phyloP scores from a whole-genome alignment of 2,329 filamentous ascomycete genomes.

The Fusarium circinatum region DNA sequence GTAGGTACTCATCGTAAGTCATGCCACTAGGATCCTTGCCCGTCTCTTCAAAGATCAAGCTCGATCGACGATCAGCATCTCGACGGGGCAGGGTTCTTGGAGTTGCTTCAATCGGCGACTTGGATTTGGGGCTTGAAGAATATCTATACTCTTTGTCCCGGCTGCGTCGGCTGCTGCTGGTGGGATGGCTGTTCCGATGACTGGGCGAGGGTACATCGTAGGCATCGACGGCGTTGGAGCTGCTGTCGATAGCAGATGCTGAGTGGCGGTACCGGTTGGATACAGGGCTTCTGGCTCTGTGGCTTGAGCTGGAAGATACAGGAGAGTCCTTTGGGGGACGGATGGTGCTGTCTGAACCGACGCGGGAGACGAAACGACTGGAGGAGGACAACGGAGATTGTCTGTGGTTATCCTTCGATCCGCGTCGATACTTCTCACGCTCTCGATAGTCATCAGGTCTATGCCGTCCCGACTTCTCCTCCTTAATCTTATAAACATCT shows the following conservation, averaged over 20 bases:
- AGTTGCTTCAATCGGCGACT: constrained; percentile 19
- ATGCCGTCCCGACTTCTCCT: constrained; percentile 27
- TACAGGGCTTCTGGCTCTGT: constrained; percentile 34
- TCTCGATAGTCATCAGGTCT: constrained; percentile 33
- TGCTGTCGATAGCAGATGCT: constrained; percentile 18
- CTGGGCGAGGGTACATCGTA: constrained; percentile 23
- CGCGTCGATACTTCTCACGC: constrained; percentile 31
- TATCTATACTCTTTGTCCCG: constrained; percentile 45
- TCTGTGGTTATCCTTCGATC: constrained; percentile 31
- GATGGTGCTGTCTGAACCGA: constrained; percentile 31
- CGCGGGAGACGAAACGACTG: constrained; percentile 22
- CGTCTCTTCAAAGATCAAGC: constrained; percentile 28
- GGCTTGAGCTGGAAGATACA: constrained; percentile 7
- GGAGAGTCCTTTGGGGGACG: constrained; percentile 29
- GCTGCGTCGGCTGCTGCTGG: constrained; percentile 22
- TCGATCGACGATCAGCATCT: constrained; percentile 28
- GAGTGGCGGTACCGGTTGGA: constrained; percentile 38
- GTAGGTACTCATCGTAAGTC: constrained; percentile 40
- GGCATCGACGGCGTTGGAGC: constrained; percentile 13
- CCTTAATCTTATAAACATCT: constrained; percentile 28
- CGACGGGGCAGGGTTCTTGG: constrained; percentile 28
- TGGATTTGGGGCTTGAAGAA: constrained; percentile 41
- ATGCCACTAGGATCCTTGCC: constrained; percentile 22
- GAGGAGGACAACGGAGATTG: constrained; percentile 19
- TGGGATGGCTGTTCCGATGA: constrained; percentile 12